These are phyloP conservation scores for Agaricus bisporus DNA, from an alignment of 768 basidiomycete species.

Conservation along the genomic window DNA sequence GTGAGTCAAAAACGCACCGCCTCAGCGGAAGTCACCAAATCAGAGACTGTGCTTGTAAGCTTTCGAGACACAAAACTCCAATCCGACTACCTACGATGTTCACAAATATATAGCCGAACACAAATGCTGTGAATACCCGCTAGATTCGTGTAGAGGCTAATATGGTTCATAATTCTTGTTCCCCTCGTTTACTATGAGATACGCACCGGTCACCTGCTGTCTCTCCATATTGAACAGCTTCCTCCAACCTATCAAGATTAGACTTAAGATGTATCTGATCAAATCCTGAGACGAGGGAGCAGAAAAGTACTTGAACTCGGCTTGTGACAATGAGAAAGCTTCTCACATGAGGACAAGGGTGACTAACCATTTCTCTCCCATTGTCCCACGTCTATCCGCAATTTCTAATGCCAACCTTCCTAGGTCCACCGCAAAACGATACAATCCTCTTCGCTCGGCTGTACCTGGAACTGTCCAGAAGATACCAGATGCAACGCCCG, in stretches of 20 bases:
- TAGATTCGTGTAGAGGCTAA: constrained; percentile 57
- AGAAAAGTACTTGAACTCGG: constrained; percentile 56
- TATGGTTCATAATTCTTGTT: neutral
- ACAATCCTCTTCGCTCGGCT: constrained; percentile 56
- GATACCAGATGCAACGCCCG: constrained; percentile 65
- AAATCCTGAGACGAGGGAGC: constrained; percentile 59
- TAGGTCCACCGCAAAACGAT: constrained; percentile 63
- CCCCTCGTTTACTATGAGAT: neutral
- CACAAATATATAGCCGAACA: constrained; percentile 52
- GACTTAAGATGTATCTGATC: constrained; percentile 59
- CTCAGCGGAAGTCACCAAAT: constrained; percentile 51
- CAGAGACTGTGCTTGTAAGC: constrained; percentile 38
- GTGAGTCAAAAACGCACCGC: constrained; percentile 35
- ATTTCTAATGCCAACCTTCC: constrained; percentile 62
- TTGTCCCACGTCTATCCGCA: constrained; percentile 59
- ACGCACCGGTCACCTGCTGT: constrained; percentile 62
- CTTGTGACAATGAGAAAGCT: constrained; percentile 23
- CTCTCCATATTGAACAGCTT: constrained; percentile 58
- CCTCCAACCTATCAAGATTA: constrained; percentile 54
- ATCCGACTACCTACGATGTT: constrained; percentile 42
- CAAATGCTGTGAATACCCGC: constrained; percentile 49
- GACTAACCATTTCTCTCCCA: constrained; percentile 59
- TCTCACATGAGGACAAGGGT: neutral
- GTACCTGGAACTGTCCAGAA: constrained; percentile 64
- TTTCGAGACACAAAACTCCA: neutral